Evolutionary conservation across 176 grass and related monocot species (phyloP).

Genomic region (Bothriochloa decipiens): DNA sequence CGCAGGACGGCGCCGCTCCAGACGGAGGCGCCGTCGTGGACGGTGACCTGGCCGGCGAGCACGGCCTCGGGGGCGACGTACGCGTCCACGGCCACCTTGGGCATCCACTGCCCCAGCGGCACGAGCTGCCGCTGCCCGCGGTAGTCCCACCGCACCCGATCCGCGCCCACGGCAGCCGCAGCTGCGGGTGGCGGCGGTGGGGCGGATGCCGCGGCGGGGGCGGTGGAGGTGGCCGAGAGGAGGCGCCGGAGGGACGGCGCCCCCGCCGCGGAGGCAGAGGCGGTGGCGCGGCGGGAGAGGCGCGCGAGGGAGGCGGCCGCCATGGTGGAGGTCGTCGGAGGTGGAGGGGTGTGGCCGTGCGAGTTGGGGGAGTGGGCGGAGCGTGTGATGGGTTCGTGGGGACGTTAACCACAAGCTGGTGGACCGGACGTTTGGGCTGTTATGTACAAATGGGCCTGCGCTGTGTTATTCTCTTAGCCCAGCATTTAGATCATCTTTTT

Average conservation of each 20-base stretch:
- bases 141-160: constrained; percentile 94
- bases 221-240: constrained; percentile 43
- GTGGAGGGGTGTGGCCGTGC: constrained; percentile 14
- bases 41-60: constrained; percentile 86
- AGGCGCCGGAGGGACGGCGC: constrained; percentile 51
- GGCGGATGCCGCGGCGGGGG: constrained; percentile 26
- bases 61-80: constrained; percentile 91
- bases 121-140: constrained; percentile 80
- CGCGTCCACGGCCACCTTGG: constrained; percentile 88
- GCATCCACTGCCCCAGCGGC: constrained; percentile 85
- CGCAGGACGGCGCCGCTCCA: constrained; percentile 92
- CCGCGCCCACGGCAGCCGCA: constrained; percentile 26
- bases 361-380: neutral
- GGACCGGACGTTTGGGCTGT: neutral
- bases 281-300: constrained; percentile 58
- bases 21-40: constrained; percentile 87
- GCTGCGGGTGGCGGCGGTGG: constrained; percentile 28
- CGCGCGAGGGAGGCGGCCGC: constrained; percentile 68
- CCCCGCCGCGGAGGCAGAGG: constrained; percentile 23
- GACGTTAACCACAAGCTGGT: neutral
- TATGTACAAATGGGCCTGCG: neutral
- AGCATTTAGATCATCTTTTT: neutral
- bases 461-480: neutral
- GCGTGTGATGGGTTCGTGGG: neutral
- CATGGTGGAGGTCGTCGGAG: constrained; percentile 47